Conservation (phyloP, 2,329 filamentous ascomycete genomes). For the Calonectria ilicicola region DNA sequence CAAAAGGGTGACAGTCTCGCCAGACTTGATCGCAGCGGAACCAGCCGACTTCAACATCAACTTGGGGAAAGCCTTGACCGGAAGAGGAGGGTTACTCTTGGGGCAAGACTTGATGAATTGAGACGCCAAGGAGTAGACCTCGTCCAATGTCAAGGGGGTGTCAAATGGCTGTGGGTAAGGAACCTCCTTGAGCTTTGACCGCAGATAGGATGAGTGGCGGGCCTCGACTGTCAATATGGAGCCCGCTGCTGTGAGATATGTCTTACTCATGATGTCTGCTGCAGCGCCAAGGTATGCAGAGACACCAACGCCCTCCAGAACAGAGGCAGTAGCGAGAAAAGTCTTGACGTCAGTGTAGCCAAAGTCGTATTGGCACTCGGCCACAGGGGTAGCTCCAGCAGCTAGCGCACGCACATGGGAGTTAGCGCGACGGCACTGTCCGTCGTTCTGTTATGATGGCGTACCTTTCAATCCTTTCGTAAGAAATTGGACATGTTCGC, state of each 20-base stretch:
- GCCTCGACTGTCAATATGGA: constrained; percentile 74
- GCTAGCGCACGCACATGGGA: neutral
- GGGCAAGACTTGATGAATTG: constrained; percentile 72
- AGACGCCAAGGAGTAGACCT: constrained; percentile 73
- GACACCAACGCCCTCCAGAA: constrained; percentile 75
- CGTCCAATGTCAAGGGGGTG: constrained; percentile 66
- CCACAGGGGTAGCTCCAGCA: constrained; percentile 62
- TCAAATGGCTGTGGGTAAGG: constrained; percentile 73
- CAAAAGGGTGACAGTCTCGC: constrained; percentile 40
- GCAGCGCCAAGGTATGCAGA: constrained; percentile 74
- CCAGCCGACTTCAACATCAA: constrained; percentile 51
- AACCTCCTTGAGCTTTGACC: constrained; percentile 58
- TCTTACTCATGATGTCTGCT: constrained; percentile 67
- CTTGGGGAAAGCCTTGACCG: constrained; percentile 70
- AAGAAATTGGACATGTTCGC: constrained; percentile 67
- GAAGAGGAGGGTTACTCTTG: constrained; percentile 63
- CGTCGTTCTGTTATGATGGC: neutral
- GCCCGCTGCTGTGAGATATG: constrained; percentile 69
- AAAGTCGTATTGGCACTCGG: constrained; percentile 69
- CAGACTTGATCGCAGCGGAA: constrained; percentile 35
- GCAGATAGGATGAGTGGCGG: constrained; percentile 72
- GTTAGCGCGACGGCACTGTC: neutral
- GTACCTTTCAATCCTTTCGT: constrained; percentile 51
- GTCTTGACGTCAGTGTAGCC: constrained; percentile 67
- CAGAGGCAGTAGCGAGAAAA: constrained; percentile 71